Conservation (phyloP, 441 rosid species). For the Populus hybrid region DNA sequence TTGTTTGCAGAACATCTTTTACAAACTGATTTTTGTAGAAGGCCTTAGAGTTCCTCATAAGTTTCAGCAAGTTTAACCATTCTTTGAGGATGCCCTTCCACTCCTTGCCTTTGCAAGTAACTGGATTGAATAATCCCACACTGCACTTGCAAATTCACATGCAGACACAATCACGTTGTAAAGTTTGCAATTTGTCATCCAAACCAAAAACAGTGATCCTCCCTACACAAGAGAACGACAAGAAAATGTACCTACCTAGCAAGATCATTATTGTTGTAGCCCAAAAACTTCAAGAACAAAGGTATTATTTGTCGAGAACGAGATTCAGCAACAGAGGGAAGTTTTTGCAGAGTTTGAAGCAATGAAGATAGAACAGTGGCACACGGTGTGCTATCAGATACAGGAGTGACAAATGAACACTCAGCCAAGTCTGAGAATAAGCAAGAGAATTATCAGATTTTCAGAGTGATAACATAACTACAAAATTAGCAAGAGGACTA, state of each 20-base stretch:
- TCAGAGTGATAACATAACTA: conserved; percentile 1
- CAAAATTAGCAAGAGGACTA: not conserved
- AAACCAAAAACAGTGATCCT: not conserved
- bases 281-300: conserved; percentile 75
- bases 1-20: conserved; percentile 69
- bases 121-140: conserved; percentile 53
- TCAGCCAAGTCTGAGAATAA: conserved; percentile 60
- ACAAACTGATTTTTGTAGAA: conserved; percentile 58
- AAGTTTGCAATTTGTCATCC: not conserved
- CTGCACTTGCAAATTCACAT: conserved; percentile 40
- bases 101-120: conserved; percentile 66
- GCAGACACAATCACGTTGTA: not conserved
- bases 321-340: conserved; percentile 62
- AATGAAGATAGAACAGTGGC: conserved; percentile 53
- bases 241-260: conserved; percentile 47
- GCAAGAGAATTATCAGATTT: conserved; percentile 20
- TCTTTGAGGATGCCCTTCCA: conserved; percentile 82
- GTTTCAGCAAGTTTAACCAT: conserved; percentile 79
- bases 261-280: conserved; percentile 51
- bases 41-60: conserved; percentile 68
- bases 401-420: conserved; percentile 45
- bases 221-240: conserved; percentile 10
- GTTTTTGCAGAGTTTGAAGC: conserved; percentile 75
- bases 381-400: conserved; percentile 50
- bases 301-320: conserved; percentile 70